Percentiles rank a stretch among this genome's conserved stretches.
These are phyloP conservation scores for Pseudoturritis turrita DNA, from an alignment of 345 rosid species.

Conservation along the genomic window DNA sequence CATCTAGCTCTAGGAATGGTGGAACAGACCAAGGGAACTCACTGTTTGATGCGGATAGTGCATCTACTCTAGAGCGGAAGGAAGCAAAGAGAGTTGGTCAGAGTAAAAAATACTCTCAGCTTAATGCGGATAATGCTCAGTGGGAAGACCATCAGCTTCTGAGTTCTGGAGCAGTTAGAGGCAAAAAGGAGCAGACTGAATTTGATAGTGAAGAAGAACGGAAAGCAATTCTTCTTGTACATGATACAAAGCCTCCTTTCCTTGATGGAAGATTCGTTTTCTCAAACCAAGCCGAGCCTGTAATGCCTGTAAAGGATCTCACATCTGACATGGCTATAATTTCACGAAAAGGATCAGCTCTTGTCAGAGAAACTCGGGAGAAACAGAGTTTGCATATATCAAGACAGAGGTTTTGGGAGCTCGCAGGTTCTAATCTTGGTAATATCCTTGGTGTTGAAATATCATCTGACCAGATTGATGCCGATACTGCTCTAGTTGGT, in stretches of 20 bases:
- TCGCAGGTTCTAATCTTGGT: constrained; percentile 95
- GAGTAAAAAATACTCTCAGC: constrained; percentile 89
- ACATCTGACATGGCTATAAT: constrained; percentile 99
- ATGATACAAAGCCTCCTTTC: constrained; percentile 97
- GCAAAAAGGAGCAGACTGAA: constrained; percentile 88
- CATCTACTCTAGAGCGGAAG: constrained; percentile 75
- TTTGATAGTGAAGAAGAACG: constrained; percentile 91
- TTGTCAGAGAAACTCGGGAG: constrained; percentile 89
- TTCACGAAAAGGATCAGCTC: constrained; percentile 82
- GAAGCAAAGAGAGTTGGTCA: constrained; percentile 85
- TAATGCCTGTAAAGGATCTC: constrained; percentile 96
- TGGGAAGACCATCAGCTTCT: constrained; percentile 98
- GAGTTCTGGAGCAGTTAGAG: constrained; percentile 97
- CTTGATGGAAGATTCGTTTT: constrained; percentile 93
- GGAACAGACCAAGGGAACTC: constrained; percentile 85
- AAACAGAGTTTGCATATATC: constrained; percentile 89
- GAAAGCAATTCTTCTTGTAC: constrained; percentile 85
- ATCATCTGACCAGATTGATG: constrained; percentile 91
- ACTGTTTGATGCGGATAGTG: constrained; percentile 68
- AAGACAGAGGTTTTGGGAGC: constrained; percentile 97
- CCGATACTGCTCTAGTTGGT: constrained; percentile 87
- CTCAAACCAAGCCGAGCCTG: constrained; percentile 97
- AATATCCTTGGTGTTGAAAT: constrained; percentile 91
- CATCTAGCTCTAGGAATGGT: too few relatives aligned
- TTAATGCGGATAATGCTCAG: constrained; percentile 86